Conservation (phyloP, 148 eudicot genomes). For the Selenicereus undatus region DNA sequence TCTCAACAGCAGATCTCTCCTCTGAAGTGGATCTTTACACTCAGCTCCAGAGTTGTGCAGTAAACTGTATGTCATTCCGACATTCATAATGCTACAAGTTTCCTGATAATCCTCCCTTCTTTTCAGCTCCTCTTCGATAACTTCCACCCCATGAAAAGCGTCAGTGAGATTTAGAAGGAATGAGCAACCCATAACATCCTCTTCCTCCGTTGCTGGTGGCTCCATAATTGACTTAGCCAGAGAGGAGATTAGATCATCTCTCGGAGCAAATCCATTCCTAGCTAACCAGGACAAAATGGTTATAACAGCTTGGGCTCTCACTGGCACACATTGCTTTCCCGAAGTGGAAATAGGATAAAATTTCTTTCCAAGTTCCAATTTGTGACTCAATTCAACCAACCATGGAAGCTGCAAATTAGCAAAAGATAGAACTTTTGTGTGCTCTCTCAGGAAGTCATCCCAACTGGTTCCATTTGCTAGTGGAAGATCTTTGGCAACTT, state of each 20-base stretch:
- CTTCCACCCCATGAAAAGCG: slow-evolving; percentile 87
- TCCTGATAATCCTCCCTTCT: slow-evolving; percentile 71
- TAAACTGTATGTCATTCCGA: slow-evolving; percentile 85
- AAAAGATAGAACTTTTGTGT: slow-evolving; percentile 64
- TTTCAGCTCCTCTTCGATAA: slow-evolving; percentile 83
- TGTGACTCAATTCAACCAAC: slow-evolving; percentile 65
- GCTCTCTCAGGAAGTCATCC: slow-evolving; percentile 62
- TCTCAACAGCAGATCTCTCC: slow-evolving; percentile 68
- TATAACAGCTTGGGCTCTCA: slow-evolving; percentile 61
- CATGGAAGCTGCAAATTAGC: slow-evolving; percentile 84
- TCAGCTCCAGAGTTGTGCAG: slow-evolving; percentile 64
- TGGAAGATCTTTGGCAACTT: slow-evolving; percentile 59
- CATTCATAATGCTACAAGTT: slow-evolving; percentile 86
- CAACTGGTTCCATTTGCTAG: slow-evolving; percentile 47
- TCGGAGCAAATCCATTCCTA: slow-evolving; percentile 75
- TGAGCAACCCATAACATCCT: slow-evolving; percentile 80
- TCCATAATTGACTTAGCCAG: slow-evolving; percentile 80
- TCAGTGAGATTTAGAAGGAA: slow-evolving; percentile 84
- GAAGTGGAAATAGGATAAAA: slow-evolving; percentile 38
- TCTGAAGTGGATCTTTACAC: slow-evolving; percentile 57
- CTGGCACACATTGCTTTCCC: slow-evolving; percentile 42
- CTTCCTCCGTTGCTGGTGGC: slow-evolving; percentile 88
- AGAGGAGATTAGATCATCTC: slow-evolving; percentile 75
- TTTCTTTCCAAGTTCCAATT: slow-evolving; percentile 51
- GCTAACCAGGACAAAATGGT: slow-evolving; percentile 86